Base-by-base conservation (phyloP, 2,329 filamentous ascomycete genomes). In the Lecanicillium sp. region DNA sequence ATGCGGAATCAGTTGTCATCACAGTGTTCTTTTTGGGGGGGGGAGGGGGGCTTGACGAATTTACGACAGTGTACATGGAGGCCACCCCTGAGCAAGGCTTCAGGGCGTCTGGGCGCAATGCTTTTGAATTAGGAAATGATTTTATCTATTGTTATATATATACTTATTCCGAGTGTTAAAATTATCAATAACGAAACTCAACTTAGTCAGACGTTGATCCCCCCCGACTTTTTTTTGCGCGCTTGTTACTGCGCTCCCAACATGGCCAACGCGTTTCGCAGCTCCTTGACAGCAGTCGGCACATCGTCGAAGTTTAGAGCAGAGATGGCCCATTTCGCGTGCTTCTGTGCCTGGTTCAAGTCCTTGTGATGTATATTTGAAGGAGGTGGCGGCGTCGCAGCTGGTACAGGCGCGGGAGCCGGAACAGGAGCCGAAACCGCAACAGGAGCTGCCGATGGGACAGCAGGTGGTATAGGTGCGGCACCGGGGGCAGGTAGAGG, bases 271-370 rank as follows among this genome's bases (percentile, higher is more conserved):
- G 93, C 93, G 51, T 79, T 81, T 44, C 80, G 79, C 52, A 98
- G 65, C 62, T 98, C 90, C 59, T 84, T 83, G 4, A 97, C 83
- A 0, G 93, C 93, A 0, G 93, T 98, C 1, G 84, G 75, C 2
- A 95, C 86, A 63, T 98, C 93, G 57, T 98, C 93, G 66, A 98
- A 98, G 59, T 96, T 95, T 40, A 98, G 70, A 0, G 93, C 93
- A 10, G 90, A 96, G 35, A 97, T 95, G 0, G 93, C 93, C 88
- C 89, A 98, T 59, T 89, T 90, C 2, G 91, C 90, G 69, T 97
- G 93, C 63, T 97, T 98, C 64, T 95, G 90, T 4, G 93, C 91
- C 57, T 83, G 78, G 29, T 80, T 72, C 29, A 96, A 84, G 54
- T 95, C 88, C 26, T 66, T 61, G 7, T 62, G 61, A 39, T 60